phyloP scores from a whole-genome alignment of 805 yeast species.

The Kodamaea leandrae region DNA sequence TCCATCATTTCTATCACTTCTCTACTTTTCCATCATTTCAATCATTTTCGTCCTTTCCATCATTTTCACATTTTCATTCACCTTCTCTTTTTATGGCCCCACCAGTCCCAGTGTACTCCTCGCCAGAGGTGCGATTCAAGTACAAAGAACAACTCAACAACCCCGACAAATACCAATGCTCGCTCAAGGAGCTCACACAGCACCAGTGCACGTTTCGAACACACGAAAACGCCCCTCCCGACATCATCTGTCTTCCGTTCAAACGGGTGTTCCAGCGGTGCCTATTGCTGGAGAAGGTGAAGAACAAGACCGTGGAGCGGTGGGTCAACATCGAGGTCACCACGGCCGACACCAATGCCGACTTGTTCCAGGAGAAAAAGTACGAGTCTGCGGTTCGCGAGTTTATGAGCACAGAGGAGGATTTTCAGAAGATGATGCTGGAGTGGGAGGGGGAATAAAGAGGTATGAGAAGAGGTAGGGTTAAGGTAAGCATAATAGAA shows the following conservation, averaged over 20 bases:
- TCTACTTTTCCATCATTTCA: too few relatives aligned
- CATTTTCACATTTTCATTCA: neutral
- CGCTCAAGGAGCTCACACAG: slow-evolving; percentile 34
- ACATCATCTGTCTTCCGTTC: slow-evolving; percentile 43
- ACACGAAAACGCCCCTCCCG: slow-evolving; percentile 23
- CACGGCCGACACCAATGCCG: slow-evolving; percentile 29
- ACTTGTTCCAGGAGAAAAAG: slow-evolving; percentile 20
- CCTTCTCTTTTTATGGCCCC: slow-evolving; percentile 49
- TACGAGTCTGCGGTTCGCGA: slow-evolving; percentile 29
- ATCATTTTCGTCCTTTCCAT: too few relatives aligned
- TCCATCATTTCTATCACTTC: too few relatives aligned
- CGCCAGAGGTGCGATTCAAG: slow-evolving; percentile 25
- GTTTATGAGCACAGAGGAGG: slow-evolving; percentile 38
- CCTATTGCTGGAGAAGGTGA: slow-evolving; percentile 27
- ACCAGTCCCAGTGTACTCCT: slow-evolving; percentile 39
- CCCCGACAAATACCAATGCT: slow-evolving; percentile 34
- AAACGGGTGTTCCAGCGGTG: slow-evolving; percentile 42
- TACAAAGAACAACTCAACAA: slow-evolving; percentile 27
- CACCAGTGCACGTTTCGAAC: slow-evolving; percentile 42
- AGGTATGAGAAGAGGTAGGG: too few relatives aligned
- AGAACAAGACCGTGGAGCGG: slow-evolving; percentile 21
- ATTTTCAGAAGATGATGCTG: slow-evolving; percentile 29
- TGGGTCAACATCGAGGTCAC: slow-evolving; percentile 44
- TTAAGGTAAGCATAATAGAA: too few relatives aligned
- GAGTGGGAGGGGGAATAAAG: slow-evolving; percentile 6